phyloP scores from a whole-genome alignment of 768 basidiomycete species.

The Pluteus cervinus region DNA sequence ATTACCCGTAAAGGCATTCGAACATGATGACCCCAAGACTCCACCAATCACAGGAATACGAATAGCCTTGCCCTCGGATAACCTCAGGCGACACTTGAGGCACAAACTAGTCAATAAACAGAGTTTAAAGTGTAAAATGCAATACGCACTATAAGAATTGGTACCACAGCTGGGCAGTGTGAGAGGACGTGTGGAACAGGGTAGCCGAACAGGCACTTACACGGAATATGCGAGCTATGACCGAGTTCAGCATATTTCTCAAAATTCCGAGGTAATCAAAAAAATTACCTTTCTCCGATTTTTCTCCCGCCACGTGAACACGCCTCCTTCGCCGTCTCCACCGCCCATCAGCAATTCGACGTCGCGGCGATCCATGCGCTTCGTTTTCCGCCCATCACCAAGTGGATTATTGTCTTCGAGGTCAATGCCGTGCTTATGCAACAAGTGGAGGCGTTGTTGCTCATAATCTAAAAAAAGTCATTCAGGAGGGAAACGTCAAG shows the following conservation, averaged over 20 bases:
- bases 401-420: conserved; percentile 71
- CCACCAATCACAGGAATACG: conserved; percentile 98
- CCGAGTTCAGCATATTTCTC: conserved; percentile 14
- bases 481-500: conserved; percentile 10
- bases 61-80: conserved; percentile 87
- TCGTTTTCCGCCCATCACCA: conserved; percentile 67
- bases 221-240: conserved; percentile 80
- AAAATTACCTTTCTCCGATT: conserved; percentile 76
- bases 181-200: conserved; percentile 10
- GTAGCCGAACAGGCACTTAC: conserved; percentile 39
- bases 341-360: conserved; percentile 82
- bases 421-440: conserved; percentile 93
- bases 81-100: conserved; percentile 82
- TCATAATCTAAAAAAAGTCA: conserved; percentile 68
- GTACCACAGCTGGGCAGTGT: conserved; percentile 63
- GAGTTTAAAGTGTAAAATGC: conserved; percentile 14
- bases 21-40: conserved; percentile 96
- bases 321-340: conserved; percentile 71
- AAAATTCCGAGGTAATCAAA: conserved; percentile 17
- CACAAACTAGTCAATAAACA: conserved; percentile 11
- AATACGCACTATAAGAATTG: conserved; percentile 74
- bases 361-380: conserved; percentile 74
- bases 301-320: conserved; percentile 96
- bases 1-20: conserved; percentile 88
- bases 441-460: conserved; percentile 80